phyloP scores from a whole-genome alignment of 2,329 filamentous ascomycete species.

The Aspergillus glaucus region DNA sequence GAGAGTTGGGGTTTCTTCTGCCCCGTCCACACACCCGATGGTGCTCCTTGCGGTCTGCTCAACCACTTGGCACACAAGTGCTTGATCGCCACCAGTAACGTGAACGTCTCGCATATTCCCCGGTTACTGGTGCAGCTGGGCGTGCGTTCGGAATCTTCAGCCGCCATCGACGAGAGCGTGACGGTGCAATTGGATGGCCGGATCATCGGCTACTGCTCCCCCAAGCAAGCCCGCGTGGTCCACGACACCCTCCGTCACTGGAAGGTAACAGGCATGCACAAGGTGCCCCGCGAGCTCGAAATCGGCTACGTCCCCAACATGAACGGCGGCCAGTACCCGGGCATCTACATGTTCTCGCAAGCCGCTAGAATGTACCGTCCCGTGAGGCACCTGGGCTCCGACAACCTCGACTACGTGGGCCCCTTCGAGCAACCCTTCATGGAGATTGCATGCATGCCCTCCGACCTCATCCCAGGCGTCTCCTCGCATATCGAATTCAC shows the following conservation, averaged over 20 bases:
- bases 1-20: slow-evolving; percentile 98
- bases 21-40: slow-evolving; percentile 95
- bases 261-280: slow-evolving; percentile 84
- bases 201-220: slow-evolving; percentile 84
- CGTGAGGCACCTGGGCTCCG: slow-evolving; percentile 83
- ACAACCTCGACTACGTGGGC: slow-evolving; percentile 80
- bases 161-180: slow-evolving; percentile 74
- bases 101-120: slow-evolving; percentile 70
- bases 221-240: slow-evolving; percentile 72
- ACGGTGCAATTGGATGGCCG: slow-evolving; percentile 85
- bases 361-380: slow-evolving; percentile 82
- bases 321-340: slow-evolving; percentile 88
- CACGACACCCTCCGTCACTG: slow-evolving; percentile 84
- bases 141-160: slow-evolving; percentile 67
- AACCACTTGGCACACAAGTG: slow-evolving; percentile 97
- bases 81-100: slow-evolving; percentile 68
- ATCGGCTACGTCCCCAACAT: slow-evolving; percentile 87
- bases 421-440: slow-evolving; percentile 97
- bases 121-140: slow-evolving; percentile 72
- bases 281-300: slow-evolving; percentile 76
- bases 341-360: slow-evolving; percentile 86
- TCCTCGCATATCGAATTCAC: slow-evolving; percentile 91
- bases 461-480: slow-evolving; percentile 79
- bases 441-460: slow-evolving; percentile 88
- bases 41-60: slow-evolving; percentile 84